Evolutionary conservation across 2,329 filamentous ascomycete genomes (phyloP), one percentile per base, ranked within the genome.

Genomic region (Hortaea sp.): DNA sequence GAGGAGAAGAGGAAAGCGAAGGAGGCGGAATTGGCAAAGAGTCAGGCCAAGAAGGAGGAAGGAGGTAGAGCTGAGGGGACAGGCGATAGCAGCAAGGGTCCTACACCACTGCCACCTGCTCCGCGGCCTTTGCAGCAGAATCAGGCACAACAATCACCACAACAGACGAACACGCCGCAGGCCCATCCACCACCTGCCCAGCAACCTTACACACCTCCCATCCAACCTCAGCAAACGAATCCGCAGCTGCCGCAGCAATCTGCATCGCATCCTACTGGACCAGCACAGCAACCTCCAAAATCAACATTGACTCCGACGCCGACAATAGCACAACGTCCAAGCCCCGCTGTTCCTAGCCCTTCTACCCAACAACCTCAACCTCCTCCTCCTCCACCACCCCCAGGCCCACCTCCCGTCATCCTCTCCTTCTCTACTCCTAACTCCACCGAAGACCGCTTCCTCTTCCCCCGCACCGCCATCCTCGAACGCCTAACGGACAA

Each of bases 391-490:
- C 47, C 45, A 12, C 43, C 49, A 45, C 52, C 31, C 9, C 50
- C 62, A 66, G 7, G 80, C 77, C 54, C 75, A 76, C 28, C 81
- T 82, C 74, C 79, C 1, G 79, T 80, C n/a, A 77, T 83, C 1
- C 77, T 88, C 50, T 82, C 86, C 54, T 86, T 87, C 61, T 63
- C 70, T 5, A 56, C 50, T 12, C 53, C 57, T 11, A 76, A 76
- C 41, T 81, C 81, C 31, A 79, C 71, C 2, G 84, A 84, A 40
- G 85, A 90, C 62, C 77, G 85, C 28, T 89, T 85, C 60, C 68
- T 87, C 41, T 89, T 92, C 52, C 86, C 86, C 2, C 85, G 82
- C 54, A 83, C 85, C 60, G 85, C 82, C 63, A 82, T 90, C 31
- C 63, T 90, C 42, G 85, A 92, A 60, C 81, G 79, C 58, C 68